Percentiles rank a stretch among this genome's conserved stretches.
Evolutionary conservation across 352 stramenopile species (phyloP).

Genomic region (Pythium periplocum): DNA sequence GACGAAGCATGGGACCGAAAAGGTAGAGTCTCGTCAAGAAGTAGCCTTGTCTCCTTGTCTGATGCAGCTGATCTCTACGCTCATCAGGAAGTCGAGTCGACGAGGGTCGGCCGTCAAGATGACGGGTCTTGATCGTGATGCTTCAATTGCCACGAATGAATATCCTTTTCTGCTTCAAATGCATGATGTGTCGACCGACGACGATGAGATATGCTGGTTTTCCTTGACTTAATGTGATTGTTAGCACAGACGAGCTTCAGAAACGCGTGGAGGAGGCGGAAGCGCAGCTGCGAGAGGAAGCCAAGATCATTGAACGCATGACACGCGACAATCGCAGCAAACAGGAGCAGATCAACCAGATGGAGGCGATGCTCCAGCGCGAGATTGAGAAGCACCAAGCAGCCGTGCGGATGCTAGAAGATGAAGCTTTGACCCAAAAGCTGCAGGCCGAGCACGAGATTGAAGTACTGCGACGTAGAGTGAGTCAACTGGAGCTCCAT

Average conservation of each 20-base stretch:
- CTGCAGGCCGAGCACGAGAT: conserved; percentile 57
- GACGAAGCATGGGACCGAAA: too few relatives aligned
- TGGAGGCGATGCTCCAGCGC: conserved; percentile 54
- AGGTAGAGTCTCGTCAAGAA: too few relatives aligned
- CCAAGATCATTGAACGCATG: conserved; percentile 80
- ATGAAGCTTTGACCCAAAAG: conserved; percentile 52
- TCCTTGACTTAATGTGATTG: conserved; percentile 3
- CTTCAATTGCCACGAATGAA: conserved; percentile 66
- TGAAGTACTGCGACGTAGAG: conserved; percentile 47
- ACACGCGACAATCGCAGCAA: conserved; percentile 71
- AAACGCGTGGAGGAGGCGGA: conserved; percentile 70
- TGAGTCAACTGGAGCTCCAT: conserved; percentile 56
- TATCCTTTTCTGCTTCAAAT: conserved; percentile 32
- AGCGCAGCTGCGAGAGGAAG: conserved; percentile 66
- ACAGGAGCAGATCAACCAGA: conserved; percentile 63
- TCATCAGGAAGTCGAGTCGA: conserved; percentile 23
- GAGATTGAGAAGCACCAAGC: conserved; percentile 62
- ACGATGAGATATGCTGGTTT: too few relatives aligned
- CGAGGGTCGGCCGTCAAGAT: neutral
- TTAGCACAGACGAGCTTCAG: conserved; percentile 51
- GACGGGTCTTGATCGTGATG: conserved; percentile 19
- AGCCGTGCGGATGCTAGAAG: conserved; percentile 44
- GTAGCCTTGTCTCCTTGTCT: too few relatives aligned
- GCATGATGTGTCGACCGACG: too few relatives aligned
- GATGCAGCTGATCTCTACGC: neutral